Evolutionary conservation across 169 alveolate species (phyloP), one percentile per base, ranked within the genome.

Genomic region (Sarcocystis neurona): DNA sequence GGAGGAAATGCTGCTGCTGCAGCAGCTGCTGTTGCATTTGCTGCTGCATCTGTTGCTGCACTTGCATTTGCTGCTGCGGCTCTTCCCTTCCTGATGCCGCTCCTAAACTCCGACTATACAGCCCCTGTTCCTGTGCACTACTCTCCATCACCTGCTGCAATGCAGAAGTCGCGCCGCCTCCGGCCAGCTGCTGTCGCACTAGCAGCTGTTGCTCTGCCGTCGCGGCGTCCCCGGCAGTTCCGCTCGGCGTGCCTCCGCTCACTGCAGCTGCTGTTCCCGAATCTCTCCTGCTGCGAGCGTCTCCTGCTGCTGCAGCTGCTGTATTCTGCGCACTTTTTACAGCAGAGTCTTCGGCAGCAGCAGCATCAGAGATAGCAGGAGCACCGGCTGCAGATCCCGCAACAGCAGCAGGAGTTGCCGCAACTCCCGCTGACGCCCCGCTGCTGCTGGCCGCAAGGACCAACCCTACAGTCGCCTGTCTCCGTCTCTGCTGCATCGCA

Each of bases 401-500:
- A 27, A 34, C 34, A 6, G 72, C n/a, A 8, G 60, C 60, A 18
- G 60, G 60, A 18, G 60, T 50, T 18, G n/a, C 60, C 60, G 60
- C n/a, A 50, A 8, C n/a, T 23, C 39, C 72, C 30, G 72, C n/a
- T 18, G 50, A 4, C 8, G 53, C 47, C 79, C 79, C 79, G n/a
- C 48, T 4, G 48, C 48, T 4, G 48, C 37, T 70, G 48, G 27
- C 79, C 15, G 79, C 79, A 20, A 70, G 79, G 47, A 70, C 79
- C 8, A 70, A 23, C 6, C 79, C 79, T 18, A 47, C 79, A 20
- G 79, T 70, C 48, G 10, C 12, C 48, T 79, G 47, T 53, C 77
- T 8, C 32, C 77, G 44, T 6, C 79, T 34, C 66, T 84, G 89
- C 53, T 68, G 90, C 80, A 85, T 27, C 32, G 82, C 72, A 50